Base-by-base conservation (phyloP, 2,329 filamentous ascomycete species). In the Aspergillus quadricinctus region DNA sequence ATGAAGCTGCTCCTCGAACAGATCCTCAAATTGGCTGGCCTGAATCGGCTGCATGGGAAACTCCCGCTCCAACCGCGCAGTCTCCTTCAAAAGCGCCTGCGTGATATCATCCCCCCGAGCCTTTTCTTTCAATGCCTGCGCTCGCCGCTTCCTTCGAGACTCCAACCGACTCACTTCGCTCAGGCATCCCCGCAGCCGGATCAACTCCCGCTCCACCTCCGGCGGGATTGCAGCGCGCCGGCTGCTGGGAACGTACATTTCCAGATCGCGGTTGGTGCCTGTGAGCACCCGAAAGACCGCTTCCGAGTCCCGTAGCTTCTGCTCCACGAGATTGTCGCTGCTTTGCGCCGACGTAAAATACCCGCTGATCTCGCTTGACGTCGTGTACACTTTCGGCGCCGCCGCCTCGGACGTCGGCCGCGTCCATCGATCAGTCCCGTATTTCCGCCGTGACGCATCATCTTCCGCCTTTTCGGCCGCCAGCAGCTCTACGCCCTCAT, bases 241-340 rank as follows among this genome's bases (percentile, higher is more conserved):
- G 62, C 89, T 94, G 52, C 89, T 93, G 0, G 94, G 94, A 1
- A 99, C 92, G 66, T 89, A 96, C 51, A 92, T 88, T 73, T 96
- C 88, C 14, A 97, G 80, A 46, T 88, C 88, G 9, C 89, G 83
- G 66, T 96, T 90, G 0, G 89, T 85, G 1, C 91, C 90, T 0
- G 87, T 87, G 3, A 99, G 81, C 4, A 97, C 80, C 2, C 81
- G 81, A 45, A 99, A 83, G 4, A 90, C 81, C 11, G 84, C 83
- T 69, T 94, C 89, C 40, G 89, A 89, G 37, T 87, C 85, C 19
- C 82, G 83, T 54, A 95, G 86, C 72, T 96, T 97, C 3, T 87
- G 85, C 58, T 88, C 85, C 2, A 96, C 89, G 1, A 88, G 76
- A 45, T 81, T 81, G 67, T 90, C 88, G 57, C 84, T 88, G 57